phyloP scores from a whole-genome alignment of 176 grass and related monocot genomes.

The Raddia guianensis region DNA sequence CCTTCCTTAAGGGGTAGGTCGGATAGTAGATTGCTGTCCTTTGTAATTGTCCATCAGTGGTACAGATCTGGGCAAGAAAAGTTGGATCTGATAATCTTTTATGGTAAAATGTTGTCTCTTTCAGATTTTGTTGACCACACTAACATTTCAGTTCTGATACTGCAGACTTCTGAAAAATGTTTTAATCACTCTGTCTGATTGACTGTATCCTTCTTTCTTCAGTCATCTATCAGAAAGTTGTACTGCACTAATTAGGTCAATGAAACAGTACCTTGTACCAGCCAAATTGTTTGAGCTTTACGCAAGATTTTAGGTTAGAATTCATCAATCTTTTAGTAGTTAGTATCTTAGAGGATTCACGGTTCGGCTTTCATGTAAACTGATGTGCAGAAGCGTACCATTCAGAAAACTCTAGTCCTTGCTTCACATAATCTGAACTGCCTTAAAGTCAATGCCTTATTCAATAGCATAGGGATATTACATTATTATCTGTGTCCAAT shows the following conservation, averaged over 20 bases:
- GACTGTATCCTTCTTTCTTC: neutral
- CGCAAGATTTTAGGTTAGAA: constrained; percentile 22
- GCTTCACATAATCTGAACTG: constrained; percentile 30
- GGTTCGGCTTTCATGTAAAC: constrained; percentile 17
- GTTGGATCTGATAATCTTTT: neutral
- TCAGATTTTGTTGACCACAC: neutral
- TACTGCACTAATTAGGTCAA: constrained; percentile 23
- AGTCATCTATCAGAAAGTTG: neutral
- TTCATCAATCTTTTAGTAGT: constrained; percentile 17
- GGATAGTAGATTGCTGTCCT: neutral
- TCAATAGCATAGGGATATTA: neutral
- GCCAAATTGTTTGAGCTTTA: constrained; percentile 22
- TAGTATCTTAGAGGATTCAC: constrained; percentile 19
- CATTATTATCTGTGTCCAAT: neutral
- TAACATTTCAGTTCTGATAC: constrained; percentile 11
- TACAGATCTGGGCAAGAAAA: neutral
- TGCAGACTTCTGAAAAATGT: neutral
- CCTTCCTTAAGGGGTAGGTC: neutral
- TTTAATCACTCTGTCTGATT: constrained; percentile 6
- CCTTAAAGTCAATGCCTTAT: constrained; percentile 13
- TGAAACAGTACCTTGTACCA: constrained; percentile 17
- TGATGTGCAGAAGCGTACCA: constrained; percentile 28
- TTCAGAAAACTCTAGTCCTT: constrained; percentile 15
- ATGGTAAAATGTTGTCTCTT: neutral
- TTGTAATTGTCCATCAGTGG: neutral